Evolutionary conservation across 73 alveolate species (phyloP).

Genomic region (Uronychia binucleata): DNA sequence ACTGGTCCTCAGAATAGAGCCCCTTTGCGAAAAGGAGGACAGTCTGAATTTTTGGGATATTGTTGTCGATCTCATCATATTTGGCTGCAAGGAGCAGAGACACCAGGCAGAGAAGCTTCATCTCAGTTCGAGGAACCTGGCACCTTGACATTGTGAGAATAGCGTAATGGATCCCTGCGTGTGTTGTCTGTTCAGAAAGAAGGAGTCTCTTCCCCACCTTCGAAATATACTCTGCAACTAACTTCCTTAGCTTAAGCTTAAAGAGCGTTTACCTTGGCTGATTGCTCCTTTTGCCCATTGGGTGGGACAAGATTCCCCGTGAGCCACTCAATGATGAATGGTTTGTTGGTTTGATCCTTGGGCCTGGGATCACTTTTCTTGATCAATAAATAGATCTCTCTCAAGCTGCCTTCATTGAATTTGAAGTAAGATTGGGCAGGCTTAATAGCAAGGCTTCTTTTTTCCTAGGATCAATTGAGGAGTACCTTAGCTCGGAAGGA

Average conservation of each 20-base stretch:
- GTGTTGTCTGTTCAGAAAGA: background rate
- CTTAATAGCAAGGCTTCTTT: no score
- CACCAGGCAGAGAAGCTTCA: background rate
- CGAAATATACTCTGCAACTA: background rate
- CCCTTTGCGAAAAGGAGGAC: background rate
- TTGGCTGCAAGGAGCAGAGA: background rate
- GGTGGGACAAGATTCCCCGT: background rate
- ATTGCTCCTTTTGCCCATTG: background rate
- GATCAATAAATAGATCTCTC: background rate
- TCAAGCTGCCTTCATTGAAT: background rate
- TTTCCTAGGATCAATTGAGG: no score
- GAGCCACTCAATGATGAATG: background rate
- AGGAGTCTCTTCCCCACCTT: background rate
- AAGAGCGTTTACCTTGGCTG: background rate
- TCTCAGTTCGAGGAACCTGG: background rate
- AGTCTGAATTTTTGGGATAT: background rate
- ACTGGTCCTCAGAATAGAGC: background rate
- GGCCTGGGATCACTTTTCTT: background rate
- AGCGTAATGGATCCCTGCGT: background rate
- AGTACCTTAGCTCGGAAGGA: no score
- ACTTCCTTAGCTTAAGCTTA: background rate
- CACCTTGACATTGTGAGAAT: background rate
- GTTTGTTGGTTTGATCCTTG: background rate
- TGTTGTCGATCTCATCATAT: background rate
- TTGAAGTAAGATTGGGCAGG: no score